Conservation (phyloP, 306 rosid genomes). For the Inga laurina region DNA sequence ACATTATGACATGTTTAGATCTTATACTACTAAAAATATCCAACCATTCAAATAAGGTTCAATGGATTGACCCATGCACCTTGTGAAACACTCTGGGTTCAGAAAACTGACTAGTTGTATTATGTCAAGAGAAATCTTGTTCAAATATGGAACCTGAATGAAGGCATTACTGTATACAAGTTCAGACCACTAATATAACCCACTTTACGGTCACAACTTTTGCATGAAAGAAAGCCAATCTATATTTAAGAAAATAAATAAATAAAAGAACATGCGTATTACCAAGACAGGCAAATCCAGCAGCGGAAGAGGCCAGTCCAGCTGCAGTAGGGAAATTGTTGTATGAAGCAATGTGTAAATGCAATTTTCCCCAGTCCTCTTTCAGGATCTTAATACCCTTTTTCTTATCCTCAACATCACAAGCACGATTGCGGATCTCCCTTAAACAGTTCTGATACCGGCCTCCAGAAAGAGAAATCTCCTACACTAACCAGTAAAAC, state of each 20-base stretch:
- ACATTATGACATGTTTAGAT: neutral
- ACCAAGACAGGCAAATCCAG: constrained; percentile 98
- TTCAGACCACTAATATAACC: constrained; percentile 12
- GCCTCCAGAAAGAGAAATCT: constrained; percentile 91
- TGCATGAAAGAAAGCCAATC: constrained; percentile 8
- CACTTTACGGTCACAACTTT: constrained; percentile 10
- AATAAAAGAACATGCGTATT: constrained; percentile 22
- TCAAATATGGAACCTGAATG: constrained; percentile 12
- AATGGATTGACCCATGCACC: constrained; percentile 15
- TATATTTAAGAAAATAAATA: neutral
- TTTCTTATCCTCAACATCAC: constrained; percentile 74
- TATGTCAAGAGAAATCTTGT: constrained; percentile 11
- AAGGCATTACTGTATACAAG: constrained; percentile 12
- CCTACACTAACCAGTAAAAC: constrained; percentile 77
- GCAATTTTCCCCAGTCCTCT: constrained; percentile 83
- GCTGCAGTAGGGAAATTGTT: constrained; percentile 99
- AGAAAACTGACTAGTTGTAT: neutral
- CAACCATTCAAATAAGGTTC: constrained; percentile 10
- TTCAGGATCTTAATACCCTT: constrained; percentile 75
- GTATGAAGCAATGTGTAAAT: constrained; percentile 82
- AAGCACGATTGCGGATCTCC: constrained; percentile 85
- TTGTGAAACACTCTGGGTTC: neutral
- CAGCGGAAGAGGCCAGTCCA: constrained; percentile 97
- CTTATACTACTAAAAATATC: constrained; percentile 9
- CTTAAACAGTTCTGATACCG: constrained; percentile 86